phyloP scores from a whole-genome alignment of 345 rosid species.

The Syzygium oleosum region DNA sequence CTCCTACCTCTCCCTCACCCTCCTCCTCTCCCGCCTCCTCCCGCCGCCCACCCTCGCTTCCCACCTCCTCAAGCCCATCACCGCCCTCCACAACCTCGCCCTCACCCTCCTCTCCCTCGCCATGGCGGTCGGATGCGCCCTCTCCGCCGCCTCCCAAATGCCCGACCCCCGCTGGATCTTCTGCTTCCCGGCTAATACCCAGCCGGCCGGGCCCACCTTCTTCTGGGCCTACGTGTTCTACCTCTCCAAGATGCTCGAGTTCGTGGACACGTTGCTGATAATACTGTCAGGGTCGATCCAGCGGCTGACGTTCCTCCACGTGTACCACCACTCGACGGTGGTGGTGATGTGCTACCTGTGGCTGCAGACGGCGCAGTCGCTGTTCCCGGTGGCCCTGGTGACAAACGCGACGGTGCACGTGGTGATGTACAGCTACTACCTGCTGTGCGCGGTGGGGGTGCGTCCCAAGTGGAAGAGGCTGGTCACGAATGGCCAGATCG shows the following conservation, averaged over 20 bases:
- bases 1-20: conserved; percentile 43
- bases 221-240: conserved; percentile 68
- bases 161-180: conserved; percentile 24
- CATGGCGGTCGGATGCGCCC: conserved; percentile 68
- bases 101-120: conserved; percentile 49
- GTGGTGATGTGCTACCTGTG: conserved; percentile 52
- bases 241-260: conserved; percentile 56
- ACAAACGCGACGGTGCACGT: conserved; percentile 50
- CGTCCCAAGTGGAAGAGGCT: conserved; percentile 58
- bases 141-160: conserved; percentile 27
- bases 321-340: conserved; percentile 60
- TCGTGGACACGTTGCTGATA: conserved; percentile 49
- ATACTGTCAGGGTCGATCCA: conserved; percentile 25
- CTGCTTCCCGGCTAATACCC: conserved; percentile 40
- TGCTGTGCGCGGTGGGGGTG: conserved; percentile 32
- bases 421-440: conserved; percentile 54
- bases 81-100: conserved; percentile 62
- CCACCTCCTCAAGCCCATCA: conserved; percentile 49
- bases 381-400: conserved; percentile 43
- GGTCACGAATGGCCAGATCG: conserved; percentile 53
- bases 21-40: conserved; percentile 24
- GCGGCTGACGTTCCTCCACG: conserved; percentile 60
- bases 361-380: conserved; percentile 33
- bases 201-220: conserved; percentile 45
- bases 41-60: conserved; percentile 21